A percentile compares a stretch with the other conserved stretches of the same genome.
Evolutionary conservation across 139 green algal species (phyloP).

Genomic region (Zygnema circumcarinatum): DNA sequence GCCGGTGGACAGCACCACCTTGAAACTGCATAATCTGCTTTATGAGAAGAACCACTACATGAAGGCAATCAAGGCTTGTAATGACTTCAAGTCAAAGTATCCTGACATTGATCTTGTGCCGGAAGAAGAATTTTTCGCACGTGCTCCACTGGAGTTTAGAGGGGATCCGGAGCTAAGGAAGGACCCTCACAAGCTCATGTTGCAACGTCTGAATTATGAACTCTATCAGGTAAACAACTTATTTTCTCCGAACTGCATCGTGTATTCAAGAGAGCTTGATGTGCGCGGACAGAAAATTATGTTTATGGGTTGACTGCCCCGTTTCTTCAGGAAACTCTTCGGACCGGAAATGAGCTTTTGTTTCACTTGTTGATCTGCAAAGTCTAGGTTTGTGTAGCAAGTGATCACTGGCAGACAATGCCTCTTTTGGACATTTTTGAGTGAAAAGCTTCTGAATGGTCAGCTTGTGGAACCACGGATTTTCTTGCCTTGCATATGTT

Average conservation of each 20-base stretch:
- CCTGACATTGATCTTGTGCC: constrained; percentile 68
- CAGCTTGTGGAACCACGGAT: no score
- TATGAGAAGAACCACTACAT: constrained; percentile 79
- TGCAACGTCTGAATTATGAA: constrained; percentile 68
- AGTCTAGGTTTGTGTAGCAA: no score
- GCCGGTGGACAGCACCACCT: constrained; percentile 66
- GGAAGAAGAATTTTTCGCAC: constrained; percentile 63
- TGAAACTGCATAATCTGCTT: constrained; percentile 75
- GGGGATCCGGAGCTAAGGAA: constrained; percentile 13
- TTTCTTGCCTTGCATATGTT: no score
- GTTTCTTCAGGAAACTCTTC: no score
- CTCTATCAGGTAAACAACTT: constrained; percentile 54
- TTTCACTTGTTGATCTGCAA: no score
- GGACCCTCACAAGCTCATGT: constrained; percentile 28
- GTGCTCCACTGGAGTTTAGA: constrained; percentile 16
- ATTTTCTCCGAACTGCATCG: not conserved
- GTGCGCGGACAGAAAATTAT: not conserved
- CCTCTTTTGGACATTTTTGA: no score
- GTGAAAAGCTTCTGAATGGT: no score
- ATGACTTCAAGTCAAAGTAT: constrained; percentile 69
- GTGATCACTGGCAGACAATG: no score
- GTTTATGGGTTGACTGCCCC: no score
- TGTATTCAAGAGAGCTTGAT: not conserved
- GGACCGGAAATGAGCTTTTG: no score
- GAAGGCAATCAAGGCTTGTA: constrained; percentile 75